Evolutionary conservation across 768 basidiomycete genomes (phyloP).

Genomic region (Boletus subparvulus): DNA sequence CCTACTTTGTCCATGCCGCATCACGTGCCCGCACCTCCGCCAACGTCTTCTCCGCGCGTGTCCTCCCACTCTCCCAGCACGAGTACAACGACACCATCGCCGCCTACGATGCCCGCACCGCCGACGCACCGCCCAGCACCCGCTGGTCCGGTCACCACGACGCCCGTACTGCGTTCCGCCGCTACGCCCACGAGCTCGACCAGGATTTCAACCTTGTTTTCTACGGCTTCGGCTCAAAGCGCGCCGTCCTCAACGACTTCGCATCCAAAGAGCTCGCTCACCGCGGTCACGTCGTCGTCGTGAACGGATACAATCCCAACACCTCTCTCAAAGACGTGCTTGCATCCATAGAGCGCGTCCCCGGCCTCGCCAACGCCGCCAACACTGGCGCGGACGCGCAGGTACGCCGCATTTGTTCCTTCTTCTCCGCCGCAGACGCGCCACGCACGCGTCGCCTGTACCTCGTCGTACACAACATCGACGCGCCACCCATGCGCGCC

Average conservation of each 20-base stretch:
- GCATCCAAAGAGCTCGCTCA: constrained; percentile 55
- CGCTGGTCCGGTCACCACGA: constrained; percentile 21
- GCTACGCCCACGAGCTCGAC: constrained; percentile 68
- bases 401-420: constrained; percentile 61
- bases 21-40: constrained; percentile 70
- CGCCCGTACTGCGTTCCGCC: constrained; percentile 43
- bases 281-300: constrained; percentile 69
- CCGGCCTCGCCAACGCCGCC: constrained; percentile 14
- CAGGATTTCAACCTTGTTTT: constrained; percentile 87
- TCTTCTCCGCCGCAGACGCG: constrained; percentile 46
- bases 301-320: constrained; percentile 75
- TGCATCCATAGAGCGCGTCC: constrained; percentile 49
- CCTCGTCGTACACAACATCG: constrained; percentile 88
- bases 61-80: constrained; percentile 67
- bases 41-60: constrained; percentile 74
- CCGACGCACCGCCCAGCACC: constrained; percentile 10
- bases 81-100: constrained; percentile 48
- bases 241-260: constrained; percentile 71
- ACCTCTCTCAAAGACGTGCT: constrained; percentile 70
- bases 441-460: constrained; percentile 52
- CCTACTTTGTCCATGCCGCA: constrained; percentile 72
- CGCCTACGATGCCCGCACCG: constrained; percentile 19
- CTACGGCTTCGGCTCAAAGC: constrained; percentile 90
- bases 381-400: constrained; percentile 53
- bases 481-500: constrained; percentile 66